Evolutionary conservation across 1,284 basidiomycete species (phyloP).

Genomic region (Cutaneotrichosporon mucoides): DNA sequence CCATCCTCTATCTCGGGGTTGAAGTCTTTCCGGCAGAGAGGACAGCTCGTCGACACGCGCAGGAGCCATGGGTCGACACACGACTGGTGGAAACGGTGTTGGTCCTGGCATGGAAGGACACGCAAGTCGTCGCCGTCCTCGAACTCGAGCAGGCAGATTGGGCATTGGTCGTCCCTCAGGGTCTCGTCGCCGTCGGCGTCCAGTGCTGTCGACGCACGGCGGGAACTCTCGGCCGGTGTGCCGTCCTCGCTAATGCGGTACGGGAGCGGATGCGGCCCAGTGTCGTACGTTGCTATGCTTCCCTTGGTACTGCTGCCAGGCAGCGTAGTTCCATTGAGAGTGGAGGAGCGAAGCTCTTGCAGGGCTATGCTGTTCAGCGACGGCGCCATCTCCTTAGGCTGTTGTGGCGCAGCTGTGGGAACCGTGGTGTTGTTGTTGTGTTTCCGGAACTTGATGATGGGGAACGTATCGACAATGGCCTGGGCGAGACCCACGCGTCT

Average conservation of each 20-base stretch:
- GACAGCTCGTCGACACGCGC: slow-evolving; percentile 82
- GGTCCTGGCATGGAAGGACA: slow-evolving; percentile 79
- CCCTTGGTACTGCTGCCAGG: slow-evolving; percentile 3
- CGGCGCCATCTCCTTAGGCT: background rate
- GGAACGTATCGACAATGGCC: slow-evolving; percentile 90
- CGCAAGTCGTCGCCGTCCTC: slow-evolving; percentile 86
- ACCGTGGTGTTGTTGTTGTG: slow-evolving; percentile 37
- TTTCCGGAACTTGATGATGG: slow-evolving; percentile 70
- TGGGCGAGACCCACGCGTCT: slow-evolving; percentile 72
- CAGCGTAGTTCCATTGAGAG: background rate
- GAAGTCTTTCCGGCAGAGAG: slow-evolving; percentile 71
- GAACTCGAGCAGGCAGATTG: slow-evolving; percentile 89
- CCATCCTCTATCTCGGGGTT: slow-evolving; percentile 27
- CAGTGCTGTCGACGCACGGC: background rate
- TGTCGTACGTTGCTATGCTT: background rate
- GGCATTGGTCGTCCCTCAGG: slow-evolving; percentile 66
- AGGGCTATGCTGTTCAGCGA: slow-evolving; percentile 3
- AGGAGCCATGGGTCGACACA: slow-evolving; percentile 58
- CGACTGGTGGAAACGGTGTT: slow-evolving; percentile 76
- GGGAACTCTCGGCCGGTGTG: background rate
- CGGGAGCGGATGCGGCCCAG: background rate
- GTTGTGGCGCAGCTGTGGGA: background rate
- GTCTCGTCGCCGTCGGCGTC: slow-evolving; percentile 1
- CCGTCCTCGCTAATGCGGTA: background rate
- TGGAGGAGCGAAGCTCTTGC: slow-evolving; percentile 3